A percentile compares a stretch with the other conserved stretches of the same genome.
Conservation (phyloP, 2,329 filamentous ascomycete genomes). For the Pyrenochaeta sp. region DNA sequence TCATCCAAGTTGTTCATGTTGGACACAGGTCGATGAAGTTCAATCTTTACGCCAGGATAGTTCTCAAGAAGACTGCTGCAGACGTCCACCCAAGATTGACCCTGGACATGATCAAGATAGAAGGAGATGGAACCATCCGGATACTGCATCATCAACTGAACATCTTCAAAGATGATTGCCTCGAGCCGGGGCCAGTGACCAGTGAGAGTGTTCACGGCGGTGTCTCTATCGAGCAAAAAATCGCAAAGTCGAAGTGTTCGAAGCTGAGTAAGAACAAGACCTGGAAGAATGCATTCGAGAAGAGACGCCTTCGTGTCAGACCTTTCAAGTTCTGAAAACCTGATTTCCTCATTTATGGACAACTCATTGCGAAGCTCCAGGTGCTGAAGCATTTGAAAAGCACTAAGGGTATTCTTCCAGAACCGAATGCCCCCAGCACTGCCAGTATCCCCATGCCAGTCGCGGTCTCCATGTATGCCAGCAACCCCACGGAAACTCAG, state of each 20-base stretch:
- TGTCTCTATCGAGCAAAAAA: conserved; percentile 9
- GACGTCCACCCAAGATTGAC: conserved; percentile 6
- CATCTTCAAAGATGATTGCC: conserved; percentile 3
- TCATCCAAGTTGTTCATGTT: conserved; percentile 4
- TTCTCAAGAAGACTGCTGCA: conserved; percentile 3
- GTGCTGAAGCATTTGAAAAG: conserved; percentile 2
- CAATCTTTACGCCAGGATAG: conserved; percentile 1
- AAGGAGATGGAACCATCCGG: neutral
- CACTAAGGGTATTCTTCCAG: conserved; percentile 10
- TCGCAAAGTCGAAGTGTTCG: conserved; percentile 4
- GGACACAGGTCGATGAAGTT: conserved; percentile 4
- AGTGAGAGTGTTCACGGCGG: conserved; percentile 4
- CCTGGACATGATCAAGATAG: conserved; percentile 7
- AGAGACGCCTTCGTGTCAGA: conserved; percentile 10
- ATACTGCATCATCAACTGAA: conserved; percentile 7
- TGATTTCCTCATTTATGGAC: neutral
- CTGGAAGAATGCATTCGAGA: conserved; percentile 14
- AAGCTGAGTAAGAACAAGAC: conserved; percentile 1
- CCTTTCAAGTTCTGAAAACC: conserved; percentile 7
- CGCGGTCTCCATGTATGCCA: conserved; percentile 15
- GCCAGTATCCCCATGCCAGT: conserved; percentile 17
- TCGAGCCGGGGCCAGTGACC: conserved; percentile 5
- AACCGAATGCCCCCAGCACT: conserved; percentile 12
- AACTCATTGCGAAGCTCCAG: conserved; percentile 10
- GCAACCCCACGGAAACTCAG: conserved; percentile 9